Evolutionary conservation across 495 filamentous ascomycete species (phyloP).

Genomic region (Penicillium daleae): DNA sequence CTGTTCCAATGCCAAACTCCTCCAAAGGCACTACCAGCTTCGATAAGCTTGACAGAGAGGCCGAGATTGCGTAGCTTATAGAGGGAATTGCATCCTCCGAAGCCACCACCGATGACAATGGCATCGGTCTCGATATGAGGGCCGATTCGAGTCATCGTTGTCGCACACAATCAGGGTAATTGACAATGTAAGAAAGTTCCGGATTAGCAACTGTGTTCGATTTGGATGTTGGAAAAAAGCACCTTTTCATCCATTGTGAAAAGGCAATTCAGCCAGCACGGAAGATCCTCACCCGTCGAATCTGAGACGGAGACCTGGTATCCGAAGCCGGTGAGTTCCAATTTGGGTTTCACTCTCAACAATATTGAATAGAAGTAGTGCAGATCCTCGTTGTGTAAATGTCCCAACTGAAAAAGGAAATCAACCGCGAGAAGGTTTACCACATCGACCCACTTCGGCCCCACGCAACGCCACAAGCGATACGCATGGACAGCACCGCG

Average conservation of each 20-base stretch:
- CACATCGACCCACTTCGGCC: not conserved
- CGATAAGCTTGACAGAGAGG: constrained; percentile 47
- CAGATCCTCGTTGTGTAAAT: no score
- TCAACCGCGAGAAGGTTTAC: constrained; percentile 24
- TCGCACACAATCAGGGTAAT: no score
- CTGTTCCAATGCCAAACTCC: constrained; percentile 60
- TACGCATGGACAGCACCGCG: not conserved
- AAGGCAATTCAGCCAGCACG: not conserved
- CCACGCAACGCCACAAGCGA: constrained; percentile 11
- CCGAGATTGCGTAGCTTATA: constrained; percentile 43
- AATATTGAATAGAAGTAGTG: no score
- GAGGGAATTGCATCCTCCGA: constrained; percentile 43
- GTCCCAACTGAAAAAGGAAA: constrained; percentile 24
- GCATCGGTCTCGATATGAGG: constrained; percentile 36
- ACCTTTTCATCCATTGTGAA: not conserved
- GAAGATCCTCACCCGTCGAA: not conserved
- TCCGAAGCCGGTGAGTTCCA: constrained; percentile 8
- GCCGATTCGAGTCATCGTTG: constrained; percentile 24
- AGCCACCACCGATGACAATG: constrained; percentile 41
- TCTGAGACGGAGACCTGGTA: not conserved
- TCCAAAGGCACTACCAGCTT: constrained; percentile 51
- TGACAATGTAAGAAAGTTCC: not conserved
- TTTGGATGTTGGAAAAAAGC: not conserved
- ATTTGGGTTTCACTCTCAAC: not conserved
- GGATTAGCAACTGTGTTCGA: not conserved